Percentiles rank a stretch among this genome's conserved stretches.
These are phyloP conservation scores for Ophiocordyceps camponoti-floridani DNA, from an alignment of 2,329 filamentous ascomycete species.

Conservation along the genomic window DNA sequence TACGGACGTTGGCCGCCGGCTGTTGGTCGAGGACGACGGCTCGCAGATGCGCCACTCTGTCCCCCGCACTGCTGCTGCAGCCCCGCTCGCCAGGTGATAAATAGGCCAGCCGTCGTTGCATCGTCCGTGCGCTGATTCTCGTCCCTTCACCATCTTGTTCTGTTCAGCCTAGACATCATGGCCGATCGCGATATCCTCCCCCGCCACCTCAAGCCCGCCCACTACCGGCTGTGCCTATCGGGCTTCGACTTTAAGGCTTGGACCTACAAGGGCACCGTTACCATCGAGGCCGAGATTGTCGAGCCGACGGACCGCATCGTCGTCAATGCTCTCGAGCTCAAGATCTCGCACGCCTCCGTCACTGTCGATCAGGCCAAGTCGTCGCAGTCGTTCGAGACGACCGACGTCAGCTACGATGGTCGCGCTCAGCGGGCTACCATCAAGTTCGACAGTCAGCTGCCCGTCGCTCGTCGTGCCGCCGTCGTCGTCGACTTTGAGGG, in stretches of 20 bases:
- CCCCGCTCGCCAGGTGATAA: not conserved
- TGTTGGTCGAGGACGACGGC: no score
- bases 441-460: constrained; percentile 54
- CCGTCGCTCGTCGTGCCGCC: constrained; percentile 44
- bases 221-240: constrained; percentile 71
- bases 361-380: constrained; percentile 38
- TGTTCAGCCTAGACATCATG: constrained; percentile 18
- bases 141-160: not conserved
- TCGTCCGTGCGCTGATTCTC: not conserved
- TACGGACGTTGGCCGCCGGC: no score
- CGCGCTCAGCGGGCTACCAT: constrained; percentile 72
- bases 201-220: constrained; percentile 54
- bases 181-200: constrained; percentile 45
- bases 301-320: constrained; percentile 59
- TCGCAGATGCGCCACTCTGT: not conserved
- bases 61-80: not conserved
- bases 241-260: constrained; percentile 59
- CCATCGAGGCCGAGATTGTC: constrained; percentile 57
- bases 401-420: constrained; percentile 60
- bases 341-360: constrained; percentile 49
- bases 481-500: constrained; percentile 62
- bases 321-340: constrained; percentile 73
- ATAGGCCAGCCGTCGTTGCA: not conserved
- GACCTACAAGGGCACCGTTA: constrained; percentile 70
- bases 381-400: constrained; percentile 38